A percentile compares a stretch with the other conserved stretches of the same genome.
Evolutionary conservation across 2,329 filamentous ascomycete genomes (phyloP).

Genomic region (Pseudocercospora eumusae): DNA sequence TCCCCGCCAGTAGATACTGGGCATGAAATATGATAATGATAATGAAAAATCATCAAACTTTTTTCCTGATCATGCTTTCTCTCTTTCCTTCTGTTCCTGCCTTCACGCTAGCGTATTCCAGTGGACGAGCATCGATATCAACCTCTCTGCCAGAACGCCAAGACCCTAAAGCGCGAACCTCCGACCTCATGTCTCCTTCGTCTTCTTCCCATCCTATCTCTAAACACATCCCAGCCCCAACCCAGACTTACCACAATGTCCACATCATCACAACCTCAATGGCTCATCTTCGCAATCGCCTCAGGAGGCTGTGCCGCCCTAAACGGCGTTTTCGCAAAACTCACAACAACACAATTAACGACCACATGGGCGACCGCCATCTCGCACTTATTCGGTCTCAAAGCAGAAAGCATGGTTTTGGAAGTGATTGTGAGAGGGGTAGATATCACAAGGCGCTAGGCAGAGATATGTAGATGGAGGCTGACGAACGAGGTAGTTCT

Average conservation of each 20-base stretch:
- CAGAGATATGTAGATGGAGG: too few relatives aligned
- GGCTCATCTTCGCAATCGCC: conserved; percentile 68
- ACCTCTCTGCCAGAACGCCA: neutral
- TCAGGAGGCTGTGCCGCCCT: conserved; percentile 77
- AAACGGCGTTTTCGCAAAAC: conserved; percentile 81
- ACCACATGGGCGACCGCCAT: conserved; percentile 54
- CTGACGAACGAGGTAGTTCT: conserved; percentile 53
- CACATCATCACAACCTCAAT: conserved; percentile 36
- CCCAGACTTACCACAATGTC: conserved; percentile 14
- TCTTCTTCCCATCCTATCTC: neutral
- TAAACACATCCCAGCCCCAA: neutral
- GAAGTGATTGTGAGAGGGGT: conserved; percentile 56
- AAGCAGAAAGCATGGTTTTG: conserved; percentile 49
- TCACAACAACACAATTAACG: conserved; percentile 67
- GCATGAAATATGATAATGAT: neutral
- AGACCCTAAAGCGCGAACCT: neutral
- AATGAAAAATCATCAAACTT: too few relatives aligned
- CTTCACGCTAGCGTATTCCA: neutral
- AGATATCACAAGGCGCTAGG: too few relatives aligned
- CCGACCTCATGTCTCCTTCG: neutral
- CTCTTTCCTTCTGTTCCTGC: too few relatives aligned
- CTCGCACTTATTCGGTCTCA: conserved; percentile 51
- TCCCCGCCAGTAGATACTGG: neutral
- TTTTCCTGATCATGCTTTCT: too few relatives aligned
- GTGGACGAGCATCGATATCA: neutral